phyloP scores from a whole-genome alignment of 208 protist species.

The Leishmania tarentolae region DNA sequence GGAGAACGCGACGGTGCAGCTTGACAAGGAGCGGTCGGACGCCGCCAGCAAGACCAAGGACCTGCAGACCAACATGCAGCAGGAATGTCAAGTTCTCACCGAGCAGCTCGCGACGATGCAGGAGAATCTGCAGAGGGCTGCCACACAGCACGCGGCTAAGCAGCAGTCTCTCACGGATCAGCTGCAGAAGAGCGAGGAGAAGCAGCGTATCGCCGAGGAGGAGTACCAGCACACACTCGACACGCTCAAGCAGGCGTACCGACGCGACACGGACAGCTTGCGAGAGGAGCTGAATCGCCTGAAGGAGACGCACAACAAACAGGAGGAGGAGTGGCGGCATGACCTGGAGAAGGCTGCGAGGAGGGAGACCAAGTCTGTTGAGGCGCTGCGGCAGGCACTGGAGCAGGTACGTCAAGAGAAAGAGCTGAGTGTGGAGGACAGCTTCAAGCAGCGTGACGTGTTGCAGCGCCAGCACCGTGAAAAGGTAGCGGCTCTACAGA shows the following conservation, averaged over 20 bases:
- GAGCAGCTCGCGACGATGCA: conserved; percentile 54
- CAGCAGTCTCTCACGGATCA: conserved; percentile 61
- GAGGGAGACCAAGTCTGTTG: conserved; percentile 52
- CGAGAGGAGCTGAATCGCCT: conserved; percentile 44
- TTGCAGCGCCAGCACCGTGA: conserved; percentile 58
- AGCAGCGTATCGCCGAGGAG: conserved; percentile 47
- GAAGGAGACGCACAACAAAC: conserved; percentile 37
- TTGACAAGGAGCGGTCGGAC: conserved; percentile 53
- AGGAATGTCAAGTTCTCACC: conserved; percentile 39
- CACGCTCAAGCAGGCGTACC: conserved; percentile 50
- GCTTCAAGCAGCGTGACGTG: conserved; percentile 50
- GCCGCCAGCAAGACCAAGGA: conserved; percentile 46
- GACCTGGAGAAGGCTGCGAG: conserved; percentile 51
- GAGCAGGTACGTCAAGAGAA: conserved; percentile 65
- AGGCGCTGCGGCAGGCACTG: conserved; percentile 56
- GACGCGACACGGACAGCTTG: conserved; percentile 45
- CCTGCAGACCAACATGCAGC: conserved; percentile 37
- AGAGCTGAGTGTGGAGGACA: conserved; percentile 46
- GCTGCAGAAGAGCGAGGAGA: conserved; percentile 50
- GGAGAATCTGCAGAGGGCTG: conserved; percentile 48
- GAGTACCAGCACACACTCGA: conserved; percentile 45
- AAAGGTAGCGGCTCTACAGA: conserved; percentile 58
- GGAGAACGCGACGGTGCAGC: conserved; percentile 38
- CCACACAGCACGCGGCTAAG: conserved; percentile 34
- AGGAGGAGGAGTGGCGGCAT: conserved; percentile 38